Base-by-base conservation (phyloP, 129 eudicot species). In the Escallonia herrerae region DNA sequence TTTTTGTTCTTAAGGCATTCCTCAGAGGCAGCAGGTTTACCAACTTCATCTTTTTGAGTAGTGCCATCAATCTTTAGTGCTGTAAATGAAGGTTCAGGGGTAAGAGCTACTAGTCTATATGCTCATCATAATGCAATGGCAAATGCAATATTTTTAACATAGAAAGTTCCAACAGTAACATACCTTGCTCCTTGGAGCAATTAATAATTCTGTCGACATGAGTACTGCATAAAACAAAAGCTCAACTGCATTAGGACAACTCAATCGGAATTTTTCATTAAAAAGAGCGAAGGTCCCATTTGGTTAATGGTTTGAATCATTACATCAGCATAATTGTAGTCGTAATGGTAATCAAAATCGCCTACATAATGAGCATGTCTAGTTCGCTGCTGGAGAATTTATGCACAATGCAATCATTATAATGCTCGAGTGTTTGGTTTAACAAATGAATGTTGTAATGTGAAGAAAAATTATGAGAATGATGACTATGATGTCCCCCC, bases 1-100 rank as follows among this genome's bases (percentile, higher is more conserved):
- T 78, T 78, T 62, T 79, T 81, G 73, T 82, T 79, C 64, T 77
- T 66, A 49, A 46, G 37, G 44, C 39, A 60, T 75, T 78, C 82
- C 72, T 62, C 68, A 14, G 66, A 60, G 53, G 68, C 69, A 43
- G 68, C 58, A 58, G 22, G 6, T 45, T 65, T 67, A 12, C 49
- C 65, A 2, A 33, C 65, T 3, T 14, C 62, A 66, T 71, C 73
- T 61, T 54, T 62, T 64, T 49, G 50, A 2, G 44, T 69, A 46
- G 76, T 58, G 48, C 67, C 82, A 7, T 46, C 69, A 8, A 33
- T 60, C 38, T 46, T 75, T 37, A 43, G 43, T 42, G 62, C 79
- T 68, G 70, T 13, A 73, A 3, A 41, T 33, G 53, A 51, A 42
- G 41, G 12, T 52, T 7, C 15, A 3, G 14, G 51, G 42, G 7